phyloP scores from a whole-genome alignment of 208 protist genomes.

The Kentomonas sorsogonicus region DNA sequence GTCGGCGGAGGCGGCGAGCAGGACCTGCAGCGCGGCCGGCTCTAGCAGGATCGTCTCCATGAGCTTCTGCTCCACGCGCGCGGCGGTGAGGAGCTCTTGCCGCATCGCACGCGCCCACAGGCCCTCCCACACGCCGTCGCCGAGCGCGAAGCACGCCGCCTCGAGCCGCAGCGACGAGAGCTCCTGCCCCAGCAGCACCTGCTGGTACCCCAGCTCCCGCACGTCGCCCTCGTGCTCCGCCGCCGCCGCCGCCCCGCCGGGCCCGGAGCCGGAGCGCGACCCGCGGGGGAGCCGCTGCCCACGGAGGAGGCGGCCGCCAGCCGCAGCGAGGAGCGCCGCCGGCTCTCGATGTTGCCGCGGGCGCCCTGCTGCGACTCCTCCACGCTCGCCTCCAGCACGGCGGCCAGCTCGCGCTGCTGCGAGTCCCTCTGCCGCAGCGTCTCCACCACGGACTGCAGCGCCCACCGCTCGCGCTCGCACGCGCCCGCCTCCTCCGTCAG shows the following conservation, averaged over 20 bases:
- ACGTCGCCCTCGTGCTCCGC: conserved; percentile 46
- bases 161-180: conserved; percentile 69
- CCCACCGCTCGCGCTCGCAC: conserved; percentile 29
- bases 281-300: no score
- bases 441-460: conserved; percentile 29
- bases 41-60: conserved; percentile 69
- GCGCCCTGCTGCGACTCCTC: conserved; percentile 24
- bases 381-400: conserved; percentile 58
- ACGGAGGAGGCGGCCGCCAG: conserved; percentile 14
- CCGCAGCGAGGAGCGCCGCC: neutral
- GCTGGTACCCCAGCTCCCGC: conserved; percentile 57
- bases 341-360: conserved; percentile 3
- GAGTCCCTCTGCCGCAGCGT: conserved; percentile 56
- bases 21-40: conserved; percentile 25
- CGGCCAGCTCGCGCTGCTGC: conserved; percentile 60
- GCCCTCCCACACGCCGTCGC: conserved; percentile 69
- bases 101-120: conserved; percentile 81
- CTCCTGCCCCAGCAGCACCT: conserved; percentile 66
- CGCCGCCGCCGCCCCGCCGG: conserved; percentile 19
- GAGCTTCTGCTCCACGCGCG: conserved; percentile 47
- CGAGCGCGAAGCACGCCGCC: conserved; percentile 59
- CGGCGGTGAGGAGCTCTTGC: conserved; percentile 57
- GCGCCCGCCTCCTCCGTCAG: conserved; percentile 44
- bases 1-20: conserved; percentile 16
- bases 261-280: no score